phyloP scores from a whole-genome alignment of 2,329 filamentous ascomycete genomes.

The Aspergillus terreus region DNA sequence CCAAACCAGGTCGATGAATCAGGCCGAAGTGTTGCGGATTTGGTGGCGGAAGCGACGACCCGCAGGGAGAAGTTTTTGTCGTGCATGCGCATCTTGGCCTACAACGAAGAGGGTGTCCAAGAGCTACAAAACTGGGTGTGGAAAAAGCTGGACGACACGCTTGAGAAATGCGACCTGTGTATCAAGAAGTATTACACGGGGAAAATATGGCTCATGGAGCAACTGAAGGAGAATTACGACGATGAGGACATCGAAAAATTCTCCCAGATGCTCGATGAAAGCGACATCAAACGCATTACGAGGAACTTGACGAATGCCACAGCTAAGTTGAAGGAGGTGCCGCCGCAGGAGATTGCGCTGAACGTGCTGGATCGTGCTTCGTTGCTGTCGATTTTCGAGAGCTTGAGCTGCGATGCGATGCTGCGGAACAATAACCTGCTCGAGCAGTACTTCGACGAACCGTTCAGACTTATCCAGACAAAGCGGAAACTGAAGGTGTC shows the following conservation, averaged over 20 bases:
- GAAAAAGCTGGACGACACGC: slow-evolving; percentile 53
- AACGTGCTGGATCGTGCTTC: slow-evolving; percentile 54
- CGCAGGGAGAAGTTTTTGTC: slow-evolving; percentile 63
- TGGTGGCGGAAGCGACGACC: slow-evolving; percentile 53
- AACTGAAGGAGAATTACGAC: slow-evolving; percentile 55
- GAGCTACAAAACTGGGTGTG: slow-evolving; percentile 60
- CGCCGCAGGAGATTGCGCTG: slow-evolving; percentile 50
- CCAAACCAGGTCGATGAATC: slow-evolving; percentile 48
- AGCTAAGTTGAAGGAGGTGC: slow-evolving; percentile 49
- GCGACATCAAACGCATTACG: slow-evolving; percentile 61
- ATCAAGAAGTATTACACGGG: slow-evolving; percentile 71
- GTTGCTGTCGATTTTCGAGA: slow-evolving; percentile 81
- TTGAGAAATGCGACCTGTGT: slow-evolving; percentile 66
- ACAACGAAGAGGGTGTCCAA: slow-evolving; percentile 58
- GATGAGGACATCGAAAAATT: slow-evolving; percentile 49
- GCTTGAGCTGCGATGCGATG: slow-evolving; percentile 78
- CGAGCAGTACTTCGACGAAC: slow-evolving; percentile 67
- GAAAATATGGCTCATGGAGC: slow-evolving; percentile 60
- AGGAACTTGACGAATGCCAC: slow-evolving; percentile 57
- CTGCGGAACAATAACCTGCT: slow-evolving; percentile 56
- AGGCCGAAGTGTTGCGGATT: slow-evolving; percentile 28
- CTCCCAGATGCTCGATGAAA: slow-evolving; percentile 54
- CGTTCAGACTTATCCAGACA: slow-evolving; percentile 75
- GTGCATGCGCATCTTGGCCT: slow-evolving; percentile 66
- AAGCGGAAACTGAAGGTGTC: slow-evolving; percentile 75